Evolutionary conservation across 805 yeast species (phyloP).

Genomic region (Ogataea trehaloabstinens): DNA sequence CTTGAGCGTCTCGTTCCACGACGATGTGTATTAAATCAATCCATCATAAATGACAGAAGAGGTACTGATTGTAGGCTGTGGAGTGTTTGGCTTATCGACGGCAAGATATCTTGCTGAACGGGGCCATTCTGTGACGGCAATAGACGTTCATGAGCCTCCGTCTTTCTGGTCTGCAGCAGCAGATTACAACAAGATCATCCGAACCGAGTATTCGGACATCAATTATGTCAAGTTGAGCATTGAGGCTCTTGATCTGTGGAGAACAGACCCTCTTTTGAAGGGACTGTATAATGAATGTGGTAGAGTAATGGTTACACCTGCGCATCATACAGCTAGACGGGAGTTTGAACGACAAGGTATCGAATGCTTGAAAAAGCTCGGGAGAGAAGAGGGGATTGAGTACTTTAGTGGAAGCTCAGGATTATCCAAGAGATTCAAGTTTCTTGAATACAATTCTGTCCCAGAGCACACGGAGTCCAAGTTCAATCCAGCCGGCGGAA

Average conservation of each 20-base stretch:
- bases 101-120: conserved; percentile 33
- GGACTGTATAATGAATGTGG: conserved; percentile 41
- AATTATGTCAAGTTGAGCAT: conserved; percentile 42
- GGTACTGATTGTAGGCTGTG: conserved; percentile 72
- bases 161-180: conserved; percentile 45
- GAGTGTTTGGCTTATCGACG: conserved; percentile 70
- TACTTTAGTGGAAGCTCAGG: conserved; percentile 30
- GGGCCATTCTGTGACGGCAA: conserved; percentile 33
- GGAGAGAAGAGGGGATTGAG: conserved; percentile 29
- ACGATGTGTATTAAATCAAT: neutral
- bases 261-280: conserved; percentile 32
- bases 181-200: conserved; percentile 47
- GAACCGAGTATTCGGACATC: conserved; percentile 45
- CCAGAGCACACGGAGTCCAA: conserved; percentile 15
- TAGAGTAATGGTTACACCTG: conserved; percentile 39
- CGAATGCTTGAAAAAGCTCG: conserved; percentile 31
- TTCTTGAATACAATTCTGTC: conserved; percentile 16
- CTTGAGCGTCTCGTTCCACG: neutral
- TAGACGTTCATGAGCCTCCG: conserved; percentile 41
- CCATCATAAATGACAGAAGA: conserved; percentile 24
- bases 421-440: conserved; percentile 24
- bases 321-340: conserved; percentile 31
- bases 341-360: conserved; percentile 38
- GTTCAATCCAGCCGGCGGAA: conserved; percentile 42
- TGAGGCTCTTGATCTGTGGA: conserved; percentile 44